Conservation (phyloP, 768 basidiomycete genomes). For the Pleurotus pulmonarius region DNA sequence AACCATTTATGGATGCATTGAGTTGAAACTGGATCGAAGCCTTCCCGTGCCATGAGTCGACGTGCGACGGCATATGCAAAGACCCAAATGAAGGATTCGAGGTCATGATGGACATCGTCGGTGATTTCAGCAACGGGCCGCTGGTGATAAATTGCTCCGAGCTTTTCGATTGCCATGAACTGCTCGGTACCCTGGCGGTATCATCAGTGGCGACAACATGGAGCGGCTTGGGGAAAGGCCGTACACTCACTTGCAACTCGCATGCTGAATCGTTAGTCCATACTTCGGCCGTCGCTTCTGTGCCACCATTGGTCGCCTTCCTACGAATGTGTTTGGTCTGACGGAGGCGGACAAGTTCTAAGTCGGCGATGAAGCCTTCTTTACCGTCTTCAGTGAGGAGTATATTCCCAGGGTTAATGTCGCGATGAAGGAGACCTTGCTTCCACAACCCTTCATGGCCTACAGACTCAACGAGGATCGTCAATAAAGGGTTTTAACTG, state of each 20-base stretch:
- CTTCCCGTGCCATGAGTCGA: neutral
- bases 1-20: too few relatives aligned
- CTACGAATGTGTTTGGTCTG: neutral
- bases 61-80: neutral
- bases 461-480: neutral
- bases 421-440: conserved; percentile 1
- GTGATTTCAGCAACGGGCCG: neutral
- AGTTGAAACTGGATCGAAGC: too few relatives aligned
- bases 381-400: neutral
- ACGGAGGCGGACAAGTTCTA: neutral
- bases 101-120: conserved; percentile 1
- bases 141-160: neutral
- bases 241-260: neutral
- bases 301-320: neutral
- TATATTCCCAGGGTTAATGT: conserved; percentile 5
- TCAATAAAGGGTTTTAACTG: too few relatives aligned
- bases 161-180: conserved; percentile 4
- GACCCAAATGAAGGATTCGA: conserved; percentile 10
- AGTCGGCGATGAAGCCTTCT: conserved; percentile 3
- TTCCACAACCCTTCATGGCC: neutral
- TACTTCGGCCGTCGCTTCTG: neutral
- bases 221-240: neutral
- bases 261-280: neutral
- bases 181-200: conserved; percentile 3
- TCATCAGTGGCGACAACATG: neutral